phyloP scores from a whole-genome alignment of 352 stramenopile genomes.

The Globisporangium alternatum region DNA sequence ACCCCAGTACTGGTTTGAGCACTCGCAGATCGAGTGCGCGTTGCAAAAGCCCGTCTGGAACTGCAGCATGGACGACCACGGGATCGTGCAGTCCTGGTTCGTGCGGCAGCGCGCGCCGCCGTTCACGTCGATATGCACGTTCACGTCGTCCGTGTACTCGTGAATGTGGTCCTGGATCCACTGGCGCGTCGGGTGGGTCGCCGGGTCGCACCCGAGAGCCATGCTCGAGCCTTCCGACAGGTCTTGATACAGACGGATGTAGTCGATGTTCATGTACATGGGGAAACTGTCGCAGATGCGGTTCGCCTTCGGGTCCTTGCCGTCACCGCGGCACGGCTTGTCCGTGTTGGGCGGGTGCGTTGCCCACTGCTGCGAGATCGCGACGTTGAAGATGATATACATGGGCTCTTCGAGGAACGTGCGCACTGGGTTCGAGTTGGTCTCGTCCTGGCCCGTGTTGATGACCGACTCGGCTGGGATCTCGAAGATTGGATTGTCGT shows the following conservation, averaged over 20 bases:
- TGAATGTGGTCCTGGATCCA: constrained; percentile 65
- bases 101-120: constrained; percentile 50
- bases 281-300: constrained; percentile 79
- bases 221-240: constrained; percentile 37
- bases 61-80: constrained; percentile 29
- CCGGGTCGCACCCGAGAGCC: constrained; percentile 53
- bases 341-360: constrained; percentile 54
- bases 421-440: constrained; percentile 46
- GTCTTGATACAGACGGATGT: constrained; percentile 78
- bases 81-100: constrained; percentile 60
- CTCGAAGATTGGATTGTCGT: constrained; percentile 62
- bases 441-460: constrained; percentile 39
- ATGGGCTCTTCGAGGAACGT: constrained; percentile 86
- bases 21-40: constrained; percentile 41
- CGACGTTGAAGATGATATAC: constrained; percentile 95
- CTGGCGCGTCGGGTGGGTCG: constrained; percentile 57
- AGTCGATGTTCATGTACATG: constrained; percentile 87
- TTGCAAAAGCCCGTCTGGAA: constrained; percentile 63
- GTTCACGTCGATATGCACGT: constrained; percentile 45
- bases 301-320: constrained; percentile 41
- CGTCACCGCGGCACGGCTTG: constrained; percentile 53
- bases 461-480: constrained; percentile 55
- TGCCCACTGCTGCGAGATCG: constrained; percentile 86
- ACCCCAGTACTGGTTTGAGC: constrained; percentile 55
- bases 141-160: constrained; percentile 61